phyloP scores from a whole-genome alignment of 139 green algal species.

The Zygnema circumcarinatum region DNA sequence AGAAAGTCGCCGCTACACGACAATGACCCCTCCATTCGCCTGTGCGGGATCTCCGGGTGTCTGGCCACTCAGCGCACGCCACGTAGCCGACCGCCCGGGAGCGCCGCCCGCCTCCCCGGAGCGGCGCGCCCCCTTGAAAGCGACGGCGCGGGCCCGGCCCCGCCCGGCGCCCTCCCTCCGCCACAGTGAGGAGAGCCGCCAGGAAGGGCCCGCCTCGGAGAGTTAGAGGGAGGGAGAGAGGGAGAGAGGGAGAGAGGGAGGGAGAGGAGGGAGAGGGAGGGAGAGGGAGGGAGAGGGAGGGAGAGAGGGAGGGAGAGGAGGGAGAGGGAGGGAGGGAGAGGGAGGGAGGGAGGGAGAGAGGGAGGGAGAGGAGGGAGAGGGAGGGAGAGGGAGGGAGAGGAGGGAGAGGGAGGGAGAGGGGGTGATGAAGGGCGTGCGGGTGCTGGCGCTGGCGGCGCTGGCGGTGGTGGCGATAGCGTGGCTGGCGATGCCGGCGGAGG shows the following conservation, averaged over 20 bases:
- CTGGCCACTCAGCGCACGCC: background rate
- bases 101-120: background rate
- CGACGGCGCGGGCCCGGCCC: background rate
- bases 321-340: background rate
- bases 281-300: background rate
- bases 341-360: background rate
- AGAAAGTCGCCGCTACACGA: too few species aligned
- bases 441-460: too few species aligned
- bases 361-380: background rate
- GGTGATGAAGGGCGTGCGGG: too few species aligned
- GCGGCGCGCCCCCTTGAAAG: background rate
- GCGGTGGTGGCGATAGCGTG: too few species aligned
- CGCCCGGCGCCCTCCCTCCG: background rate
- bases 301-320: background rate
- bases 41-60: too few species aligned
- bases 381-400: background rate
- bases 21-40: too few species aligned
- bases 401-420: too few species aligned
- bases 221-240: background rate
- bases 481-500: too few species aligned
- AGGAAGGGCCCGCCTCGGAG: background rate
- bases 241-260: background rate
- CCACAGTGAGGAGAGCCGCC: background rate
- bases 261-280: background rate
- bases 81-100: background rate